Conservation (phyloP, 225 moss, liverwort and hornwort species). For the Sphagnum tenellum region DNA sequence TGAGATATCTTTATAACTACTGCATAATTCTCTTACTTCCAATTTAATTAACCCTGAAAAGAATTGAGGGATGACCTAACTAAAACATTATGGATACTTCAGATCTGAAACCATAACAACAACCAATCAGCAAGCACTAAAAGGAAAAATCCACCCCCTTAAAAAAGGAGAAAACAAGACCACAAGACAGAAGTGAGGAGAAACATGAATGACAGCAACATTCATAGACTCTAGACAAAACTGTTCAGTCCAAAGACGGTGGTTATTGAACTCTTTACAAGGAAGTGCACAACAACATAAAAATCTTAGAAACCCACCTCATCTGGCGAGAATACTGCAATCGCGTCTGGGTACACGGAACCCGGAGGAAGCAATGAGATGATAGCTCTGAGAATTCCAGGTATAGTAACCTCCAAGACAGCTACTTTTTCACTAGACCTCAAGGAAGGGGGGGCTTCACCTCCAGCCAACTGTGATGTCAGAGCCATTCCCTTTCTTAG, state of each 20-base stretch:
- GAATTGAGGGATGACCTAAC: too few species aligned
- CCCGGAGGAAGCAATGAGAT: conserved; percentile 67
- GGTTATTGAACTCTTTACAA: neutral
- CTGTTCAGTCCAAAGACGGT: too few species aligned
- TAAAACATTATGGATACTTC: too few species aligned
- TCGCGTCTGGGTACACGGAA: conserved; percentile 61
- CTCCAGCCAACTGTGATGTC: conserved; percentile 20
- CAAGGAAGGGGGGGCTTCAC: conserved; percentile 14
- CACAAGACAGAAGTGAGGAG: too few species aligned
- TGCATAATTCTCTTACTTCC: too few species aligned
- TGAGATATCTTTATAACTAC: too few species aligned
- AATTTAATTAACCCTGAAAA: too few species aligned
- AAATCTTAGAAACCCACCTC: conserved; percentile 34
- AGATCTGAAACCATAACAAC: too few species aligned
- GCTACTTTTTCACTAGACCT: conserved; percentile 44
- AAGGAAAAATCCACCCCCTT: too few species aligned
- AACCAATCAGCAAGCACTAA: too few species aligned
- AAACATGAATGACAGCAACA: neutral
- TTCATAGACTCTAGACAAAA: neutral
- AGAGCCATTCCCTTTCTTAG: conserved; percentile 30
- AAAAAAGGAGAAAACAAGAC: too few species aligned
- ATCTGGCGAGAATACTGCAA: conserved; percentile 68
- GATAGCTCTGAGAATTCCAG: conserved; percentile 67
- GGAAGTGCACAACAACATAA: neutral
- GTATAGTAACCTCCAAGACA: conserved; percentile 65